A percentile compares a stretch with the other conserved stretches of the same genome.
Evolutionary conservation across 1,139 yeast genomes (phyloP).

Genomic region (Candida tetrigidarum): DNA sequence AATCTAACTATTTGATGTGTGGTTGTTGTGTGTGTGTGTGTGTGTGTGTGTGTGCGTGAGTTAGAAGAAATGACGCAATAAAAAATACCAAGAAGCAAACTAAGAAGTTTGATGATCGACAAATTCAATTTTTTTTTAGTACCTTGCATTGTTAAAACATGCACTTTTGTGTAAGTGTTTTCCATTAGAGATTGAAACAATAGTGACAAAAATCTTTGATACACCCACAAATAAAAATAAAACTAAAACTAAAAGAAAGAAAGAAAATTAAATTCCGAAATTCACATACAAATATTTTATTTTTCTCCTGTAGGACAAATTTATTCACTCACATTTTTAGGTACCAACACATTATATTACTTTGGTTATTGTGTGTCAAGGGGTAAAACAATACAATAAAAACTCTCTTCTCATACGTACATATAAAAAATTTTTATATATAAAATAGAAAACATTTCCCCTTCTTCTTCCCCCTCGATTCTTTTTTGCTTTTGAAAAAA

Average conservation of each 20-base stretch:
- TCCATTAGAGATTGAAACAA: constrained; percentile 4
- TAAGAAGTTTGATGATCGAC: no score
- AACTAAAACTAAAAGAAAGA: no score
- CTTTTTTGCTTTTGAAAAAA: not conserved
- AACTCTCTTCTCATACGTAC: no score
- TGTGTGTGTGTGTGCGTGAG: no score
- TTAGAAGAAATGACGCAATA: no score
- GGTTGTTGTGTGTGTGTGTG: no score
- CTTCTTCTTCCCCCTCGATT: not conserved
- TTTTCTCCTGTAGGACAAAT: no score
- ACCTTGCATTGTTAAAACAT: not conserved
- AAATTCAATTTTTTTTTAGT: not conserved
- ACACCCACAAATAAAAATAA: no score
- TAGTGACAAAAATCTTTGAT: constrained; percentile 4
- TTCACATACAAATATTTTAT: not conserved
- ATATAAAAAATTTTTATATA: not conserved
- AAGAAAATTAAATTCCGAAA: not conserved
- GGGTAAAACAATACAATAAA: not conserved
- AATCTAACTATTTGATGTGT: no score
- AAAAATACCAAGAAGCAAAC: not conserved
- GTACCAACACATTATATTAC: not conserved
- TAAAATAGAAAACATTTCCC: not conserved
- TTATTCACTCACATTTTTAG: not conserved
- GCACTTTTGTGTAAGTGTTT: constrained; percentile 3
- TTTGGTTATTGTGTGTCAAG: not conserved